Conservation (phyloP, 495 filamentous ascomycete species). For the Chaetomidium leptoderma region DNA sequence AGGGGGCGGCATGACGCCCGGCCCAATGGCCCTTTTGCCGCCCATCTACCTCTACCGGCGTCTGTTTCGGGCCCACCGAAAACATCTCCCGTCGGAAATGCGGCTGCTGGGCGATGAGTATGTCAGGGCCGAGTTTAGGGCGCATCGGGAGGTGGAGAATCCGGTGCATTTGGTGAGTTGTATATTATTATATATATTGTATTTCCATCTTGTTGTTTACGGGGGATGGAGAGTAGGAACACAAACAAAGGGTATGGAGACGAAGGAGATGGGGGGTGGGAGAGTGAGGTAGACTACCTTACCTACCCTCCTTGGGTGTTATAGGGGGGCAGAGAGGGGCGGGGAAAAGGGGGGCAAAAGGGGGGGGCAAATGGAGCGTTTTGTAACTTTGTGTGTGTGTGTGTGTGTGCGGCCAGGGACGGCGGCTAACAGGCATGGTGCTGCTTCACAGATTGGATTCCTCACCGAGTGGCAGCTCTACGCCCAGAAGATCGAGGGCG, state of each 20-base stretch:
- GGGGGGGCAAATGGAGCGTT: too few species aligned
- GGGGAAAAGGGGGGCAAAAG: too few species aligned
- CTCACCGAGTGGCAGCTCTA: slow-evolving; percentile 95
- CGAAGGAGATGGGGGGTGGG: too few species aligned
- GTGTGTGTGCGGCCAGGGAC: neutral
- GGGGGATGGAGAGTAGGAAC: too few species aligned
- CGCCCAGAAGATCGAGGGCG: slow-evolving; percentile 83
- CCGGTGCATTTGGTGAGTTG: slow-evolving; percentile 78
- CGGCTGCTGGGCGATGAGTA: slow-evolving; percentile 84
- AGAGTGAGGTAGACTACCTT: too few species aligned
- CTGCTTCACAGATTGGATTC: slow-evolving; percentile 70
- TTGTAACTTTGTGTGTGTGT: neutral
- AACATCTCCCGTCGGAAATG: slow-evolving; percentile 66
- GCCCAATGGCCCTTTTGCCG: slow-evolving; percentile 74
- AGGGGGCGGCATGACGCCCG: slow-evolving; percentile 43
- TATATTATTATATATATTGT: neutral
- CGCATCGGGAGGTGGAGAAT: slow-evolving; percentile 78
- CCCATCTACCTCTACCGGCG: slow-evolving; percentile 88
- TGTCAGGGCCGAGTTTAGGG: slow-evolving; percentile 84
- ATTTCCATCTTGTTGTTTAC: neutral
- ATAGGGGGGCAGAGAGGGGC: too few species aligned
- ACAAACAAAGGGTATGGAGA: too few species aligned
- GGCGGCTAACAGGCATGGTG: neutral
- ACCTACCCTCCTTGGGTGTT: too few species aligned
- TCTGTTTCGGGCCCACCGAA: slow-evolving; percentile 79